These are phyloP conservation scores for Apiospora sp. DNA, from an alignment of 2,329 filamentous ascomycete genomes.

Conservation along the genomic window DNA sequence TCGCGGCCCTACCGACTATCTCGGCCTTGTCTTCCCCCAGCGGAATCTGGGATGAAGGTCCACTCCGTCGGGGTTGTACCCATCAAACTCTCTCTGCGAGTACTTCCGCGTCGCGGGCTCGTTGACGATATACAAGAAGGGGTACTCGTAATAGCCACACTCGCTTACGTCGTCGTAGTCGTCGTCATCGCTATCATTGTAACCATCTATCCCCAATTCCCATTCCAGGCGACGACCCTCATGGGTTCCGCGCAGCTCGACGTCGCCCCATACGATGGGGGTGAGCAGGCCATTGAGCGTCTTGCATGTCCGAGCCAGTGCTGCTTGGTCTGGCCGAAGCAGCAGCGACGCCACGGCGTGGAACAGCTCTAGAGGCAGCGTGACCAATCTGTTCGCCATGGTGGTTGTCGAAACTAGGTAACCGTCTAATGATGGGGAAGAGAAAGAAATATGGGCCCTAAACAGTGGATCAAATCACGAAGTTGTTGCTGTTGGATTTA, in stretches of 20 bases:
- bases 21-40: no score
- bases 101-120: neutral
- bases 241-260: conserved; percentile 25
- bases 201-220: neutral
- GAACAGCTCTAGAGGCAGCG: neutral
- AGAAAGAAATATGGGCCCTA: no score
- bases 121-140: neutral
- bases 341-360: neutral
- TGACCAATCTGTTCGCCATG: neutral
- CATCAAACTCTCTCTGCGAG: conserved; percentile 10
- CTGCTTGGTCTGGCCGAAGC: conserved; percentile 23
- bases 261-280: conserved; percentile 23
- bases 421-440: no score
- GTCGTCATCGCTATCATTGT: neutral
- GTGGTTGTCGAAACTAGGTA: neutral
- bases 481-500: no score
- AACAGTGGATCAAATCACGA: no score
- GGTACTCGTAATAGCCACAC: neutral
- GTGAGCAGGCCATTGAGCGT: conserved; percentile 23
- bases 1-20: neutral
- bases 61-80: neutral
- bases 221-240: conserved; percentile 22
- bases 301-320: conserved; percentile 25
- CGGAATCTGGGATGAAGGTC: no score
- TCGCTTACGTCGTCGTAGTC: neutral